Base-by-base conservation (phyloP, 148 eudicot genomes). In the Persicaria maculosa region DNA sequence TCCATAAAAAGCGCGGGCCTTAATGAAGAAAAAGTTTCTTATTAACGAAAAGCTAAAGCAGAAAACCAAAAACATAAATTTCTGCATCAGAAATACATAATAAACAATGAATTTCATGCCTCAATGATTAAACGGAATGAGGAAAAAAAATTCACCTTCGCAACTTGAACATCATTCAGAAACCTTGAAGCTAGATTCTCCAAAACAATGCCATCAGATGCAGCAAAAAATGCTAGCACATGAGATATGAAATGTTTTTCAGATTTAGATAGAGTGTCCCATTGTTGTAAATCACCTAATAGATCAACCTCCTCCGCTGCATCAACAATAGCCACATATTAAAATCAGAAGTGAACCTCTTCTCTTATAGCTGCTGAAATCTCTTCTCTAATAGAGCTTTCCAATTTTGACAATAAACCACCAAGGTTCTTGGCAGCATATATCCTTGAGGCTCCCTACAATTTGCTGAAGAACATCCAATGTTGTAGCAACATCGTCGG, bases 1-100 rank as follows among this genome's bases (percentile, higher is more conserved):
- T 17, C 97, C 97, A 59, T 92, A 92, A 74, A 92, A 92, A 71
- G 97, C 97, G n/a, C 95, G 90, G 50, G 97, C 97, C 97, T 91
- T 58, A 44, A 45, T 3, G 3, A 77, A n/a, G 8, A 36, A 67
- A 68, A 53, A 50, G 19, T 43, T 40, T 12, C 77, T 31, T 10
- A 17, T 22, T 17, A 67, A 31, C 7, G 53, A 22, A 25, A 53
- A 59, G 48, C 70, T 14, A 16, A 36, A 55, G 25, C 68, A 31
- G 40, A 31, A 31, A 31, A 31, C 1, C 40, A 43, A 16, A 62
- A 5, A n/a, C 59, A 67, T 52, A 47, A 64, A 73, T n/a, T 19
- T 3, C 69, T 5, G 2, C 19, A 15, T 54, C 58, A 54, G 58
- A 54, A 15, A 4, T 16, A 5, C 36, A 7, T 22, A 20, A 59